Evolutionary conservation across 148 eudicot species (phyloP), one percentile per base, ranked within the genome.

Genomic region (Vaccinium corymbosum): DNA sequence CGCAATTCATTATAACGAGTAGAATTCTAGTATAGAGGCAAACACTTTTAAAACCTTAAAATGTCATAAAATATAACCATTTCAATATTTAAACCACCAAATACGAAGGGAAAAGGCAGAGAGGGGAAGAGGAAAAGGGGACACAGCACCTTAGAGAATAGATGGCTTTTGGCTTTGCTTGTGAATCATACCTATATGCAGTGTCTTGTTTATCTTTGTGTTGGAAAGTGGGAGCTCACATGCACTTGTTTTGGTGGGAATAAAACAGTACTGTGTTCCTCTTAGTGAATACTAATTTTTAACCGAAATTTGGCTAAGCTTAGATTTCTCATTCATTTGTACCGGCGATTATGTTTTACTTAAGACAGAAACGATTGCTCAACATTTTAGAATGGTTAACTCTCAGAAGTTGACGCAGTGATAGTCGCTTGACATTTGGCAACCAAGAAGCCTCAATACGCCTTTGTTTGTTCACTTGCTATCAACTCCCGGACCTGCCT

Each of bases 191-290:
- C 19, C 49, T 49, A 66, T 1, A 42, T 11, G 20, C 48, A 17
- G 1, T 48, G 57, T 81, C 74, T 68, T 66, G 76, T 25, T 66
- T 66, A 68, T 81, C 57, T 81, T 50, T 68, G 4, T 29, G 64
- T 50, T 27, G 59, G 9, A 50, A 81, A 70, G 59, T 49, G 62
- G 42, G 83, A 46, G 61, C 48, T 17, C 83, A 50, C 70, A 64
- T 64, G 32, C 32, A 51, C 27, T 68, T 70, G 5, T 11, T 82
- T 22, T 82, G n/a, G 20, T 52, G 51, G 17, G 20, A 57, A 83
- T 83, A 76, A 48, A 76, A 59, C 74, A 46, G 72, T 75, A 27
- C 20, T 16, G 3, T 46, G 56, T 27, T 73, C 53, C 72, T 19
- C 10, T 83, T 74, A 29, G 27, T 10, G 27, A 10, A 61, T 11